Percentiles rank a stretch among this genome's conserved stretches.
Evolutionary conservation across 2,329 filamentous ascomycete species (phyloP).

Genomic region (Aspergillus sp.): DNA sequence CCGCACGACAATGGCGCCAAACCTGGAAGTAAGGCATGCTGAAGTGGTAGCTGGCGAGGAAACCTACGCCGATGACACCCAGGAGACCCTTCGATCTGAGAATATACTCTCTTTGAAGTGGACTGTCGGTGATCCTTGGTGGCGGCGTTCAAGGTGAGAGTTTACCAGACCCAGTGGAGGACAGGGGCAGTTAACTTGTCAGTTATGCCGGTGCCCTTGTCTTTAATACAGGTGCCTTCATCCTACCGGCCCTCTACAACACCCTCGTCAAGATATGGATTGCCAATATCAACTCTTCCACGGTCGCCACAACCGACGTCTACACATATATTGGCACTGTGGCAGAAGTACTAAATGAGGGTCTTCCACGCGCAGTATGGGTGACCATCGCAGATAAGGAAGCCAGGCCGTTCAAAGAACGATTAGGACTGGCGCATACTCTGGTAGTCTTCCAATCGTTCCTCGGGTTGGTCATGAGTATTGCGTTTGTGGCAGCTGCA

Average conservation of each 20-base stretch:
- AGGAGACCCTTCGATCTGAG: neutral
- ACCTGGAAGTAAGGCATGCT: neutral
- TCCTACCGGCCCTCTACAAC: conserved; percentile 65
- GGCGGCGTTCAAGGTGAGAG: conserved; percentile 4
- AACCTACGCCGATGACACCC: neutral
- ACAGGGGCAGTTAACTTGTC: neutral
- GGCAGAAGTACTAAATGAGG: conserved; percentile 70
- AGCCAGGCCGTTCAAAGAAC: conserved; percentile 50
- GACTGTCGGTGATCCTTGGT: neutral
- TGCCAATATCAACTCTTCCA: conserved; percentile 62
- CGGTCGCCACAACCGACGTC: conserved; percentile 63
- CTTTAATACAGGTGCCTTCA: conserved; percentile 64
- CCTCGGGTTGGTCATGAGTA: conserved; percentile 60
- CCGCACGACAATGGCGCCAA: neutral
- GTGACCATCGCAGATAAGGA: conserved; percentile 66
- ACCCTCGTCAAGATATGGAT: conserved; percentile 69
- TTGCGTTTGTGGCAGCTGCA: conserved; percentile 58
- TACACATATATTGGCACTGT: conserved; percentile 70
- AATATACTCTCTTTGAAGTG: neutral
- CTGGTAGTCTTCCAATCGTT: conserved; percentile 54
- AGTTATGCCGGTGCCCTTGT: conserved; percentile 58
- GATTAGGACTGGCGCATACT: conserved; percentile 63
- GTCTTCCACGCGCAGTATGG: conserved; percentile 67
- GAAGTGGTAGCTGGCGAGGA: neutral
- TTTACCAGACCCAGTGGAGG: neutral